These are phyloP conservation scores for Carex littledalei DNA, from an alignment of 176 grass and related monocot genomes.

Conservation along the genomic window DNA sequence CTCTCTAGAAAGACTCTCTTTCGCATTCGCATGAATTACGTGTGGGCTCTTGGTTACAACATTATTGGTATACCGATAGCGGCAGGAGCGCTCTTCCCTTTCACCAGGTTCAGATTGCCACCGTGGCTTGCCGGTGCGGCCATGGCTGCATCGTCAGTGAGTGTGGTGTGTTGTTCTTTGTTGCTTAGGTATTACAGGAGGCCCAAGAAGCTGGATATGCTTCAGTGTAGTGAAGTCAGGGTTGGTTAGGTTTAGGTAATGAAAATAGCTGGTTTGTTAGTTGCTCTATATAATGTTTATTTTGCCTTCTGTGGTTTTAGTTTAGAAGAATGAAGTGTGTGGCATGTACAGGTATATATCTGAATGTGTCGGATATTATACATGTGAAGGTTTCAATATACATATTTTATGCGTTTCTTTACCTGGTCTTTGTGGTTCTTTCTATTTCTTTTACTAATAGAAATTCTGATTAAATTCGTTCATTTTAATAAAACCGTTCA, in stretches of 20 bases:
- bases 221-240: slow-evolving; percentile 28
- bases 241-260: neutral
- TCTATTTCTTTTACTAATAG: neutral
- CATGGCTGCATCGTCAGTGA: slow-evolving; percentile 89
- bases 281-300: neutral
- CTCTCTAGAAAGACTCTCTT: slow-evolving; percentile 85
- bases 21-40: slow-evolving; percentile 88
- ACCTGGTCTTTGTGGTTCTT: neutral
- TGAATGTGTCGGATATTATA: neutral
- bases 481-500: no score
- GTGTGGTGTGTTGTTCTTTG: slow-evolving; percentile 83
- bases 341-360: neutral
- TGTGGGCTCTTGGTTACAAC: slow-evolving; percentile 97
- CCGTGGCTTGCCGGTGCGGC: slow-evolving; percentile 90
- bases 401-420: neutral
- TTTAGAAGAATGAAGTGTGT: neutral
- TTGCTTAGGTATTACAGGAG: slow-evolving; percentile 80
- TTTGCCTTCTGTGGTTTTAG: neutral
- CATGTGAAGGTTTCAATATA: neutral
- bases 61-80: slow-evolving; percentile 69
- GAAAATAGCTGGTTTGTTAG: neutral
- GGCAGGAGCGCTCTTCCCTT: slow-evolving; percentile 73
- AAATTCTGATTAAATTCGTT: no score
- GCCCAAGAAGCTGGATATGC: slow-evolving; percentile 35
- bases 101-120: slow-evolving; percentile 61